Evolutionary conservation across 2,329 filamentous ascomycete genomes (phyloP).

Genomic region (Calcarisporium arbuscula): DNA sequence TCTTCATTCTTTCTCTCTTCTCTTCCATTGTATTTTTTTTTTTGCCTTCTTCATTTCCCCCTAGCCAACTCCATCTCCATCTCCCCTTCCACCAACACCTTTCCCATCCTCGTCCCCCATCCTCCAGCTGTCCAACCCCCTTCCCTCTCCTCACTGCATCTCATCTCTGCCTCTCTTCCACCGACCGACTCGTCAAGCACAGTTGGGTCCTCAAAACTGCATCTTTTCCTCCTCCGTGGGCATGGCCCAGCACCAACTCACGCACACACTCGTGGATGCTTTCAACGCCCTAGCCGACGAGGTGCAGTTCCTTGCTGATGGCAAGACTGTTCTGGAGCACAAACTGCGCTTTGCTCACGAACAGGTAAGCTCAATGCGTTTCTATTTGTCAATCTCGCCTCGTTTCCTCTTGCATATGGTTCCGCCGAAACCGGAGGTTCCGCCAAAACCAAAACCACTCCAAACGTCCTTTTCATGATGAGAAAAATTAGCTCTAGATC

Average conservation of each 20-base stretch:
- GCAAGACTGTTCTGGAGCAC: slow-evolving; percentile 59
- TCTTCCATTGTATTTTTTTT: slow-evolving; percentile 11
- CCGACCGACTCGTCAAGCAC: slow-evolving; percentile 3
- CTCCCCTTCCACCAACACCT: no score
- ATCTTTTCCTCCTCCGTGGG: slow-evolving; percentile 17
- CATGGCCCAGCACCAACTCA: slow-evolving; percentile 34
- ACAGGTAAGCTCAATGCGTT: slow-evolving; percentile 43
- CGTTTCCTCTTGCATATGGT: slow-evolving; percentile 6
- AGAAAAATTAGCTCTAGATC: slow-evolving; percentile 74
- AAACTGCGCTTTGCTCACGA: slow-evolving; percentile 61
- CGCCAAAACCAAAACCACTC: no score
- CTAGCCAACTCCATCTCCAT: slow-evolving; percentile 8
- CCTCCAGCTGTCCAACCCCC: neutral
- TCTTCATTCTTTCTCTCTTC: slow-evolving; percentile 14
- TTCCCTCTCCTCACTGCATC: slow-evolving; percentile 4
- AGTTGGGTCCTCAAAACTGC: slow-evolving; percentile 8
- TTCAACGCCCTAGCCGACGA: slow-evolving; percentile 60
- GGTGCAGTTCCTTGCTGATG: slow-evolving; percentile 56
- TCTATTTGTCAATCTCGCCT: slow-evolving; percentile 9
- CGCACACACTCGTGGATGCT: slow-evolving; percentile 55
- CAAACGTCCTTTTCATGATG: slow-evolving; percentile 33
- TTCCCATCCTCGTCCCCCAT: neutral
- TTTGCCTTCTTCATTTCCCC: slow-evolving; percentile 10
- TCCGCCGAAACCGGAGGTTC: slow-evolving; percentile 3
- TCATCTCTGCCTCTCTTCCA: slow-evolving; percentile 7